These are phyloP conservation scores for Aspergillus japonicus DNA, from an alignment of 2,329 filamentous ascomycete species.

Conservation along the genomic window DNA sequence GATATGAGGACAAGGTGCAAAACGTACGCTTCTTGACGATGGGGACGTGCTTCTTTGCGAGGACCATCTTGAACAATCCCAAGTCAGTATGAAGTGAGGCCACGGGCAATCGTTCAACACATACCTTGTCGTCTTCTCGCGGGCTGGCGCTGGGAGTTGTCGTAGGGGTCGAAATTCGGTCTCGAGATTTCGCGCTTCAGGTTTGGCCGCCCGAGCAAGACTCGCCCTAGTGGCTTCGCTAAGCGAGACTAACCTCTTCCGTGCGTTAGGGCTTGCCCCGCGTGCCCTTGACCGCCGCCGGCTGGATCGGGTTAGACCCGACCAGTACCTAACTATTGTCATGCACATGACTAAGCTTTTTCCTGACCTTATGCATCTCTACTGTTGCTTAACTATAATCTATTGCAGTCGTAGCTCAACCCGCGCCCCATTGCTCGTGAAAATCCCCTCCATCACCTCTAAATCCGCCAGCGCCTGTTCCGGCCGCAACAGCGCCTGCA, in stretches of 20 bases:
- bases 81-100: slow-evolving; percentile 6
- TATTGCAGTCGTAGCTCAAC: slow-evolving; percentile 26
- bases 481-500: slow-evolving; percentile 46
- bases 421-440: slow-evolving; percentile 31
- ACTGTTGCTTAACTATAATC: slow-evolving; percentile 12
- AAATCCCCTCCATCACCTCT: slow-evolving; percentile 44
- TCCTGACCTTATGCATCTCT: background rate
- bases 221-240: slow-evolving; percentile 35
- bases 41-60: slow-evolving; percentile 98
- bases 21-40: slow-evolving; percentile 99
- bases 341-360: background rate
- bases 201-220: slow-evolving; percentile 30
- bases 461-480: slow-evolving; percentile 56
- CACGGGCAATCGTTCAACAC: slow-evolving; percentile 13
- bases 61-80: slow-evolving; percentile 68
- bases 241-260: slow-evolving; percentile 28
- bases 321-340: background rate
- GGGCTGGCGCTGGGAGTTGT: slow-evolving; percentile 44
- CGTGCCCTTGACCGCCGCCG: slow-evolving; percentile 1
- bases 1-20: slow-evolving; percentile 4
- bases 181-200: slow-evolving; percentile 42
- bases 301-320: background rate
- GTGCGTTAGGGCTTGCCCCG: slow-evolving; percentile 24
- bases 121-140: slow-evolving; percentile 49
- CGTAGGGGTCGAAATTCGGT: slow-evolving; percentile 40